Base-by-base conservation (phyloP, 805 yeast species). In the Ogataea trehalophila region DNA sequence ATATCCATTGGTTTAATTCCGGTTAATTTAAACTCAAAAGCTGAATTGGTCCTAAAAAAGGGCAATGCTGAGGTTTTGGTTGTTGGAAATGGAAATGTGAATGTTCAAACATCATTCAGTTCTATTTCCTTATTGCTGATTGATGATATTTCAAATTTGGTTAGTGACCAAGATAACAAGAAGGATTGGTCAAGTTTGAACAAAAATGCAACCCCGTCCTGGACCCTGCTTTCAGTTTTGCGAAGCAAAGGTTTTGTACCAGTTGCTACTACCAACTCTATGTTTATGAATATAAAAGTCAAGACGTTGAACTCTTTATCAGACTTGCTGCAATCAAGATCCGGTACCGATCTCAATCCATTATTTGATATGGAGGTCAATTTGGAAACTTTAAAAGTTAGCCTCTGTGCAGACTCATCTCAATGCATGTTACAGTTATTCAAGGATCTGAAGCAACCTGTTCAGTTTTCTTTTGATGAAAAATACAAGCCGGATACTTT, bases 391-490 rank as follows among this genome's bases (percentile, higher is more conserved):
- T 61, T 76, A 15, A 70, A 67, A 18, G 41, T 84, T 1, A 81
- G 80, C 23, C 48, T 83, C 3, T 90, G 97, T 68, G 92, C 96
- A 1, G 98, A 91, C 61, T 88, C 97, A 0, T 74, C 82, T 0
- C 85, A 87, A 57, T 79, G 92, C 13, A 63, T 91, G 38, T 51
- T 80, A 2, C 95, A 85, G 51, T 57, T 87, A 8, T 53, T 83
- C 9, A 81, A 79, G 49, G 96, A 89, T 57, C 69, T 91, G 56
- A 87, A 85, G 55, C 79, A 79, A 14, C 90, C 91, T 0, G 65
- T 87, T 1, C 65, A 73, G 6, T 81, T 85, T 50, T 71, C 73
- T 0, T 81, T 81, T 50, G 79, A 79, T 2, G 77, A 79, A 34
- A 86, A 81, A 63, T 85, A 76, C 61, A 78, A 72, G 42, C 67